These are phyloP conservation scores for Colletotrichum kahawae DNA, from an alignment of 2,329 filamentous ascomycete species.

Conservation along the genomic window DNA sequence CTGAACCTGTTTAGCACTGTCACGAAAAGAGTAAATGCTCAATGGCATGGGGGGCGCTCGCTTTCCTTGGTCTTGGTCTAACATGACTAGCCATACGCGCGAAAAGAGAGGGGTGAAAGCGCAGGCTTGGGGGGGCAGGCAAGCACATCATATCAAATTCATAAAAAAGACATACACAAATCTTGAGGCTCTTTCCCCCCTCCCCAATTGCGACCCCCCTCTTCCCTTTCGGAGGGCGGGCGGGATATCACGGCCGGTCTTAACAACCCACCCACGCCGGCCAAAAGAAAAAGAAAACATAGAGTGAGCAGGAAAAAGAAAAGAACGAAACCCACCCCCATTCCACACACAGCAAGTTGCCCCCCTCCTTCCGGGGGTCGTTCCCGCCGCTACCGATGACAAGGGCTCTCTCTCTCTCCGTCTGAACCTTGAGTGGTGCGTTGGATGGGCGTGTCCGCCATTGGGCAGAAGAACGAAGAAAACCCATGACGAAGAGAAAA, in stretches of 20 bases:
- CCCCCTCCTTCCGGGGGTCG: neutral
- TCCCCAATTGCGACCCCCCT: neutral
- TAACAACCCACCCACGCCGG: neutral
- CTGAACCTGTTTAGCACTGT: neutral
- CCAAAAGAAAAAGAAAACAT: neutral
- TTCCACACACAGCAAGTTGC: neutral
- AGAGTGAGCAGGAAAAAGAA: neutral
- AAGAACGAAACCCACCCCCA: neutral
- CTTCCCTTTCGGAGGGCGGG: neutral
- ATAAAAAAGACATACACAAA: neutral
- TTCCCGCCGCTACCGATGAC: neutral
- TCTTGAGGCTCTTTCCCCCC: neutral
- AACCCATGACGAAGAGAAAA: neutral
- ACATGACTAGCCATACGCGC: neutral
- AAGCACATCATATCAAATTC: neutral
- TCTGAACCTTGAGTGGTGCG: neutral
- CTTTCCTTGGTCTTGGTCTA: neutral
- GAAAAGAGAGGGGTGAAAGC: neutral
- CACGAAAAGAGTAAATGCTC: neutral
- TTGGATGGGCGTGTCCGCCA: neutral
- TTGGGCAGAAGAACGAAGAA: neutral
- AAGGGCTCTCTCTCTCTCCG: neutral
- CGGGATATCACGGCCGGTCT: neutral
- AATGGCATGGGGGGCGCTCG: neutral
- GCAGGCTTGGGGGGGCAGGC: neutral